phyloP scores from a whole-genome alignment of 208 protist species.

The Trypanosoma rangeli region DNA sequence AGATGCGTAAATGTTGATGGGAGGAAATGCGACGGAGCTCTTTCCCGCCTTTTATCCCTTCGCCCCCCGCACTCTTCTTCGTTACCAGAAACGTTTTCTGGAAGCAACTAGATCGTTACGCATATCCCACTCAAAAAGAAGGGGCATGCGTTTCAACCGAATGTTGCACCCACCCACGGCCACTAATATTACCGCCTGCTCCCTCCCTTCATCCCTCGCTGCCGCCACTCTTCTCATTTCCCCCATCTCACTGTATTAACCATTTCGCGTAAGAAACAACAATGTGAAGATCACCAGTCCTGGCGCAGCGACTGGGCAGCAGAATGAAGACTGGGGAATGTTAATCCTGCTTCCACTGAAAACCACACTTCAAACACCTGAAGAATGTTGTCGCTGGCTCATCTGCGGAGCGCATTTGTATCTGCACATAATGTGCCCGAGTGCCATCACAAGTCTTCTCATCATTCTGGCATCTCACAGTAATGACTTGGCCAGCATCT shows the following conservation, averaged over 20 bases:
- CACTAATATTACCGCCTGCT: not conserved
- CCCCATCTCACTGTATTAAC: not conserved
- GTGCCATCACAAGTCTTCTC: conserved; percentile 73
- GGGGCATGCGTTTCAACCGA: too few species aligned
- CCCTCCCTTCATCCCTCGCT: not conserved
- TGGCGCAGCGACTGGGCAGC: not conserved
- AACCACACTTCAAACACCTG: conserved; percentile 93
- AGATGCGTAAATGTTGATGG: not conserved
- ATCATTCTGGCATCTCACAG: conserved; percentile 78
- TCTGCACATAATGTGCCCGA: conserved; percentile 94
- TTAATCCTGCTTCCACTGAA: conserved; percentile 92
- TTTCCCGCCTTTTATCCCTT: not conserved
- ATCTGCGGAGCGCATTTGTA: conserved; percentile 98
- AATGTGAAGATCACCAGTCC: not conserved
- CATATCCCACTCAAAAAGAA: too few species aligned
- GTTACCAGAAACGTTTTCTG: too few species aligned
- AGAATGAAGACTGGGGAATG: not conserved
- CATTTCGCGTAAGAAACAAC: not conserved
- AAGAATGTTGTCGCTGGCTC: conserved; percentile 98
- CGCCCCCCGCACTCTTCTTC: too few species aligned
- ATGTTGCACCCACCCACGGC: too few species aligned
- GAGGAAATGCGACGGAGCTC: not conserved
- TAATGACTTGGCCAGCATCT: conserved; percentile 84
- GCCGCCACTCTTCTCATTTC: not conserved
- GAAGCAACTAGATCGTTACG: too few species aligned